Percentiles rank a stretch among this genome's conserved stretches.
Evolutionary conservation across 441 rosid genomes (phyloP).

Genomic region (Aquilaria agallochum): DNA sequence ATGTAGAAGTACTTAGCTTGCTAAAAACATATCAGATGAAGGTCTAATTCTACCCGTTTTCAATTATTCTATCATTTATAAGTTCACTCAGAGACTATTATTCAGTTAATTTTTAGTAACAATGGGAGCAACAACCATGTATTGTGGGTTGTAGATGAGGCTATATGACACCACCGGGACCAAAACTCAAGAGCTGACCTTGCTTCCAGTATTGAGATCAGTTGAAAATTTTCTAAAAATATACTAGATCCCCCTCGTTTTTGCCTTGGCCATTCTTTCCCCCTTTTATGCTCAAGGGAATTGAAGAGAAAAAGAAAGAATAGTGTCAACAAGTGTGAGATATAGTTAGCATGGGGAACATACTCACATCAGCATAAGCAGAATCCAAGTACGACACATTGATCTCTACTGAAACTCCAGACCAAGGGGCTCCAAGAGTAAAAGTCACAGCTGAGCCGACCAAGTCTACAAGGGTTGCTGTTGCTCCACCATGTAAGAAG

Average conservation of each 20-base stretch:
- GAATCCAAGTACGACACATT: conserved; percentile 85
- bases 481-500: conserved; percentile 93
- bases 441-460: conserved; percentile 67
- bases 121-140: no score
- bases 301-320: neutral
- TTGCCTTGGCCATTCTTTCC: no score
- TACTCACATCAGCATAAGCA: conserved; percentile 59
- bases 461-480: conserved; percentile 84
- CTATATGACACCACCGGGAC: neutral
- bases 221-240: no score
- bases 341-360: neutral
- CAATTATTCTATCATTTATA: no score
- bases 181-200: neutral
- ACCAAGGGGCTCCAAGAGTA: conserved; percentile 41
- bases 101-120: no score
- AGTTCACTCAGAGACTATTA: no score
- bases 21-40: no score
- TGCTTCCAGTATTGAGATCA: no score
- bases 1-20: no score
- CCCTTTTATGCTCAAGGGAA: no score
- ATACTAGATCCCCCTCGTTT: no score
- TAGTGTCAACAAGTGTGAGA: neutral
- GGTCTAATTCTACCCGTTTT: no score
- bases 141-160: neutral
- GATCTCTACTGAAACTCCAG: conserved; percentile 82